Evolutionary conservation across 306 rosid species (phyloP).

Genomic region (Pueraria montana): DNA sequence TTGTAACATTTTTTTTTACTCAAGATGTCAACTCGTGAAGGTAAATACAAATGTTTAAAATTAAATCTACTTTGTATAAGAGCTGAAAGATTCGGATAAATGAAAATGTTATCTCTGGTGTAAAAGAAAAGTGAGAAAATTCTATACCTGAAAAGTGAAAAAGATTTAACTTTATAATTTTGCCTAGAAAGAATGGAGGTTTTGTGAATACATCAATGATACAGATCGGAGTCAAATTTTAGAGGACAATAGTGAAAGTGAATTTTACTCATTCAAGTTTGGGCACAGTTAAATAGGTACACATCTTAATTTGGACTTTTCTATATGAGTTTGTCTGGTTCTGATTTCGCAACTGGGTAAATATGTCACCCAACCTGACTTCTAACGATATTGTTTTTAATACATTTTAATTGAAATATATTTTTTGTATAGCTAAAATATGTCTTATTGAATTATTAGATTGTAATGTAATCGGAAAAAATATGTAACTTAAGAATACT

Average conservation of each 20-base stretch:
- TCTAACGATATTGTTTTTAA: background rate
- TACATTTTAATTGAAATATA: background rate
- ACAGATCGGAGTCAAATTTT: background rate
- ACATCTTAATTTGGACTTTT: background rate
- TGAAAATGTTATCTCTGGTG: background rate
- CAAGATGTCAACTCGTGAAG: conserved; percentile 20
- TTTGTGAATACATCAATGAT: background rate
- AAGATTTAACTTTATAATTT: background rate
- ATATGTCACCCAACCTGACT: background rate
- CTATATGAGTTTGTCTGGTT: background rate
- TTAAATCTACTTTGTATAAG: background rate
- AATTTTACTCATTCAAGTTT: background rate
- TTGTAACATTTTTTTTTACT: background rate
- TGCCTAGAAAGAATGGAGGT: background rate
- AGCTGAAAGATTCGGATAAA: background rate
- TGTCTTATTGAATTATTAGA: background rate
- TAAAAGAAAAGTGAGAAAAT: background rate
- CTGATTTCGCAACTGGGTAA: background rate
- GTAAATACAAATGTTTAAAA: background rate
- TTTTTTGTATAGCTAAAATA: background rate
- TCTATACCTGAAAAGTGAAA: background rate
- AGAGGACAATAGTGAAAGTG: background rate
- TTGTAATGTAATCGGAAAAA: no score
- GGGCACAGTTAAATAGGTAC: background rate
- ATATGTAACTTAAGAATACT: no score